Evolutionary conservation across 176 grass and related monocot species (phyloP), one percentile per base, ranked within the genome.

Genomic region (Tillandsia leiboldiana): DNA sequence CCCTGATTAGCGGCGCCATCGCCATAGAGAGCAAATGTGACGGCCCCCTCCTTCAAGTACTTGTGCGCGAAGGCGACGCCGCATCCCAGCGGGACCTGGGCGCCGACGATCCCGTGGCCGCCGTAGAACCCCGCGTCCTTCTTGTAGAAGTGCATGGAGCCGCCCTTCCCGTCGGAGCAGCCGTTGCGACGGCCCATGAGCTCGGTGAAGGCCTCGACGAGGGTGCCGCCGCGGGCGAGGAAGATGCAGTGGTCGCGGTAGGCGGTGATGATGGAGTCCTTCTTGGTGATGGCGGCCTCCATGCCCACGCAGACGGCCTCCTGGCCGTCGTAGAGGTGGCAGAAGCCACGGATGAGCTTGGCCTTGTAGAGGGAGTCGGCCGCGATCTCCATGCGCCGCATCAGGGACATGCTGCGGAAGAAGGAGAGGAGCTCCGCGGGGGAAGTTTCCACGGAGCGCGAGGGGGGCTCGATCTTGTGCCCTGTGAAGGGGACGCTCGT

Each of bases 61-160:
- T 76, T 74, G 79, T 92, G 88, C 49, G 86, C 92, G 49, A 96
- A 96, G 50, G 92, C 88, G 51, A 96, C 53, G 9, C 92, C 88
- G 24, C 88, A 92, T 0, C 86, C 88, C 2, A 96, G 77, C 0
- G 92, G 92, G 9, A 92, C 76, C 86, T 96, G 92, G 0, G 92
- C 88, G 14, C 92, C 92, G 24, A 96, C 88, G 66, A 96, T 96
- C 10, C 88, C 92, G 12, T 96, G 92, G 0, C 92, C 88, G 9
- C 92, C 88, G 11, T 81, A 96, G 83, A 92, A 96, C 47, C 72
- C 70, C 42, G 85, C 82, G 17, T 87, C 88, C 22, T 86, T 82
- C 81, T 92, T 96, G 75, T 96, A 96, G 11, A 96, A 83, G 73
- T 96, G 92, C 92, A 96, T 96, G 63, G 92, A 96, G 0, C 92